These are phyloP conservation scores for Penicillium carneum DNA, from an alignment of 2,329 filamentous ascomycete genomes.

Conservation along the genomic window DNA sequence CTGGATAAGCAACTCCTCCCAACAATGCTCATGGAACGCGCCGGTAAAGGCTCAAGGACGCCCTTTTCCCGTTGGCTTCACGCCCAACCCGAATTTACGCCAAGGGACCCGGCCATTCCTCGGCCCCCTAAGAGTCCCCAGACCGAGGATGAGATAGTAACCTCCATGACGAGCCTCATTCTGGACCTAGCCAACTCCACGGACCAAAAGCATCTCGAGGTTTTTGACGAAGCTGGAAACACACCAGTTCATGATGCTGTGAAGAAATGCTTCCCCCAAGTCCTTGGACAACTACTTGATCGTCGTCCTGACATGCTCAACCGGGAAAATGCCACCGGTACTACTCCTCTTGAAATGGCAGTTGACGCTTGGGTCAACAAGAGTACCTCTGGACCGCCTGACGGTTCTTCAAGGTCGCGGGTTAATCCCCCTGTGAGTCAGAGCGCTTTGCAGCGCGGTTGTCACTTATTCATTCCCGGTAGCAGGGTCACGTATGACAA, in stretches of 20 bases:
- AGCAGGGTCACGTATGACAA: conserved; percentile 3
- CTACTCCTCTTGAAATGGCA: conserved; percentile 69
- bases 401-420: conserved; percentile 5
- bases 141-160: conserved; percentile 24
- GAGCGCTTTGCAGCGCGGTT: conserved; percentile 1
- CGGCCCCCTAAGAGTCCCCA: conserved; percentile 22
- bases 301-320: conserved; percentile 66
- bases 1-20: conserved; percentile 60
- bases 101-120: background rate
- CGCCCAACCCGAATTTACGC: background rate
- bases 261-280: conserved; percentile 59
- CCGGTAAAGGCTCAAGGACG: conserved; percentile 39
- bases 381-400: conserved; percentile 24
- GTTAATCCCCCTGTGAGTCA: background rate
- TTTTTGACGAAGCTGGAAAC: conserved; percentile 55
- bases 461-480: conserved; percentile 22
- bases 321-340: conserved; percentile 77
- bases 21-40: conserved; percentile 44
- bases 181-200: conserved; percentile 64
- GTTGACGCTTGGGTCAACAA: conserved; percentile 39
- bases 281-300: conserved; percentile 62
- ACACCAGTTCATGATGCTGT: conserved; percentile 52
- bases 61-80: conserved; percentile 67
- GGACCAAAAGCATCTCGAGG: conserved; percentile 53
- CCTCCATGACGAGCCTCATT: conserved; percentile 59